These are phyloP conservation scores for Talaromyces sp. DNA, from an alignment of 2,329 filamentous ascomycete species.

Conservation along the genomic window DNA sequence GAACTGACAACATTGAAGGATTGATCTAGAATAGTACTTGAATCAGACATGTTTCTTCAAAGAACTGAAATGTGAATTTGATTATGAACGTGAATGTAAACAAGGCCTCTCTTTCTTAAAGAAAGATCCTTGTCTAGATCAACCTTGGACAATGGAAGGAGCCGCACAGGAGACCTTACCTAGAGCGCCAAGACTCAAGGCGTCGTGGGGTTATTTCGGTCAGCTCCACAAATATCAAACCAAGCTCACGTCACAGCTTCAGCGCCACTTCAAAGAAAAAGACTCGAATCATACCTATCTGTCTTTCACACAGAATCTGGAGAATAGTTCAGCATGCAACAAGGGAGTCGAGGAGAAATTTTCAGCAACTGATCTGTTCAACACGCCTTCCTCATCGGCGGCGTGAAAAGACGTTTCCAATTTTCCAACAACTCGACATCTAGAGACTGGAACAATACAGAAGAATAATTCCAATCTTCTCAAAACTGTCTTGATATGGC, in stretches of 20 bases:
- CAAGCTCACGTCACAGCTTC: conserved; percentile 4
- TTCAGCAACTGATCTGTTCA: background rate
- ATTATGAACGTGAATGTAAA: too few relatives aligned
- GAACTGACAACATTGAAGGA: too few relatives aligned
- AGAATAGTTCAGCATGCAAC: background rate
- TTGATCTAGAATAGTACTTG: too few relatives aligned
- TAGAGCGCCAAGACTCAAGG: background rate
- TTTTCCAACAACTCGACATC: background rate
- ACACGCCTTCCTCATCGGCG: background rate
- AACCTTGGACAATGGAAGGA: too few relatives aligned
- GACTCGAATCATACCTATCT: background rate
- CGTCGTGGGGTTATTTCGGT: conserved; percentile 4
- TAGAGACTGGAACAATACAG: background rate
- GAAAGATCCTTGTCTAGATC: too few relatives aligned
- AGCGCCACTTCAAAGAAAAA: background rate
- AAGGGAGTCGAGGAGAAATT: background rate
- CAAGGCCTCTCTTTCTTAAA: too few relatives aligned
- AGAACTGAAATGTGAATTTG: too few relatives aligned
- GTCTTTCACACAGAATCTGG: background rate
- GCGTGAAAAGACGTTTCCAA: background rate
- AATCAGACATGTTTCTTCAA: too few relatives aligned
- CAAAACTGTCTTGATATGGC: conserved; percentile 9
- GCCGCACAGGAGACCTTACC: too few relatives aligned
- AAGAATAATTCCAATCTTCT: background rate
- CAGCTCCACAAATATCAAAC: conserved; percentile 8